Base-by-base conservation (phyloP, 2,329 filamentous ascomycete genomes). In the Colletotrichum gigasporum region DNA sequence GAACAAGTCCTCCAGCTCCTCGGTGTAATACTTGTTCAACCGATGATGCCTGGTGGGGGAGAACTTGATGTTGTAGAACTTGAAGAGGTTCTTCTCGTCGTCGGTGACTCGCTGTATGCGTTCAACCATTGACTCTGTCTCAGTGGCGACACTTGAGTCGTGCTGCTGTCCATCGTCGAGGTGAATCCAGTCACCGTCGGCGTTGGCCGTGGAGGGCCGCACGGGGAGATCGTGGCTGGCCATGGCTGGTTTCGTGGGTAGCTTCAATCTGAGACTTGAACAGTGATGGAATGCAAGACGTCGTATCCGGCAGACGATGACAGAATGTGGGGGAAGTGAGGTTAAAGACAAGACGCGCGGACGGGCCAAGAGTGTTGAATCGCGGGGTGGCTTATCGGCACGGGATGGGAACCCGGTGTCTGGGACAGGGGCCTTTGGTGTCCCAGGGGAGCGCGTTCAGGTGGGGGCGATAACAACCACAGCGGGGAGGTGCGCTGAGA, bases 61-160 rank as follows among this genome's bases (percentile, higher is more conserved):
- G 37, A 82, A 77, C 1, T 73, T 72, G 63, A 87, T 79, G 52
- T 79, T 81, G 72, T 85, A 85, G 68, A 84, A 86, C 1, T 71
- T 72, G 8, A 78, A 71, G 2, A 87, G 72, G n/a, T 85, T 80
- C 7, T 73, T 65, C 2, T 85, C 64, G 59, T 87, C 85, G 32
- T 75, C 73, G 3, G 70, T 71, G 4, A 86, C 75, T 8, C 82
- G 78, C 9, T 76, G 70, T 12, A 85, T 78, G 20, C 79, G 77
- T 39, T 82, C 78, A 32, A 73, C 67, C 69, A 83, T 76, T 2
- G 71, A 72, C 57, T 79, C 76, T 0, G 56, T 24, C 37, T 35
- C 50, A 9, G 34, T 16, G 5, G 22, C 22, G 0, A 22, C 4
- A 4, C 34, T 14, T 12, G 42, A 18, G 10, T 12, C 16, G 5